A percentile compares a stretch with the other conserved stretches of the same genome.
These are phyloP conservation scores for Phialocephala sp. DNA, from an alignment of 2,329 filamentous ascomycete species.

Conservation along the genomic window DNA sequence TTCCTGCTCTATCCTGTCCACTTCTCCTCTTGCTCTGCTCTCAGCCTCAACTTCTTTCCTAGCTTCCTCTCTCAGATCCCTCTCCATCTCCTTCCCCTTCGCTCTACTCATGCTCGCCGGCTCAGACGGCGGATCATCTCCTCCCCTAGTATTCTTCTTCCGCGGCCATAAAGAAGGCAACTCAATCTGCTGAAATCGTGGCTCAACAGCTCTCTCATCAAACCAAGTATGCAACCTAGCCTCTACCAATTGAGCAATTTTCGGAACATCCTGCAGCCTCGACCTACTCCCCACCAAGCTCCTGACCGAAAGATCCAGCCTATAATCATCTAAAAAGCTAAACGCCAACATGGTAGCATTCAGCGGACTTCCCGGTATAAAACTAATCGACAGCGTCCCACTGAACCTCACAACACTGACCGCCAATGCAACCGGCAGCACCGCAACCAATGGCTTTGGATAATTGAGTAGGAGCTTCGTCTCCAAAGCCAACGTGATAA, in stretches of 20 bases:
- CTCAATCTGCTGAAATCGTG: slow-evolving; percentile 85
- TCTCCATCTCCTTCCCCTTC: slow-evolving; percentile 59
- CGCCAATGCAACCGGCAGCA: slow-evolving; percentile 88
- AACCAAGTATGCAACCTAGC: slow-evolving; percentile 84
- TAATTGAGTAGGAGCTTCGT: slow-evolving; percentile 95
- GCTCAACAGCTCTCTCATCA: slow-evolving; percentile 84
- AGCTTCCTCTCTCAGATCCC: slow-evolving; percentile 57
- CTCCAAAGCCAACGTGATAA: slow-evolving; percentile 92
- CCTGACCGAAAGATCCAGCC: slow-evolving; percentile 80
- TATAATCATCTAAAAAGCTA: slow-evolving; percentile 89
- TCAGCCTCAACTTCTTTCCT: slow-evolving; percentile 55
- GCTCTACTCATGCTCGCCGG: slow-evolving; percentile 55
- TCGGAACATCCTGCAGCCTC: slow-evolving; percentile 82
- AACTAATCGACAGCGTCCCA: slow-evolving; percentile 90
- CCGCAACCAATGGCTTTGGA: slow-evolving; percentile 85
- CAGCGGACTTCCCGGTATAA: slow-evolving; percentile 75
- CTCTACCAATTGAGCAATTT: slow-evolving; percentile 85
- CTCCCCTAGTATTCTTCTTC: slow-evolving; percentile 81
- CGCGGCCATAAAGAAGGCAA: slow-evolving; percentile 83
- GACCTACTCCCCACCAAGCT: slow-evolving; percentile 82
- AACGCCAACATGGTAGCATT: slow-evolving; percentile 88
- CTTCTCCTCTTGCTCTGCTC: slow-evolving; percentile 38
- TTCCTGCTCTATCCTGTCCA: slow-evolving; percentile 43
- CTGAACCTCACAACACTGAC: slow-evolving; percentile 95
- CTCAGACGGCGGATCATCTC: slow-evolving; percentile 59